phyloP scores from a whole-genome alignment of 108 stramenopile genomes.

The Skeletonema menzelii region DNA sequence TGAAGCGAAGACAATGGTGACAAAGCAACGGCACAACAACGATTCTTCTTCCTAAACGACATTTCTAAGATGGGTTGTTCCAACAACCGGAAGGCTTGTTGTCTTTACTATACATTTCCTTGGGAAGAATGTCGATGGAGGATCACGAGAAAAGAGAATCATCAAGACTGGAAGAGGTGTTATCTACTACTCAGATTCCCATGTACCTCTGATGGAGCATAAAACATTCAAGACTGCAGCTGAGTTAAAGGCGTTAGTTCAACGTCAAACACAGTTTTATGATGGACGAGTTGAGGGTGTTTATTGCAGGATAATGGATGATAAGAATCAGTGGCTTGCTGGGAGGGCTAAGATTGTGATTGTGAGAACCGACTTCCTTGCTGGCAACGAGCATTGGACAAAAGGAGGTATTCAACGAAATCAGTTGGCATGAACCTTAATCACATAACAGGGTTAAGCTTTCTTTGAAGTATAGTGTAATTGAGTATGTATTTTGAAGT shows the following conservation, averaged over 20 bases:
- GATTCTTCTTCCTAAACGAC: too few species aligned
- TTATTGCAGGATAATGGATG: background rate
- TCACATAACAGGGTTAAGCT: background rate
- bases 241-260: too few species aligned
- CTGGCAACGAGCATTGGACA: background rate
- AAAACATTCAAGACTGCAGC: background rate
- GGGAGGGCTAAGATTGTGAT: background rate
- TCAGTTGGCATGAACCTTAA: background rate
- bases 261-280: background rate
- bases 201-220: background rate
- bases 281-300: background rate
- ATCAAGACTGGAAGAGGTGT: background rate
- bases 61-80: too few species aligned
- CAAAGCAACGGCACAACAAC: too few species aligned
- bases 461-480: too few species aligned
- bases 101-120: too few species aligned
- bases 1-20: too few species aligned
- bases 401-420: background rate
- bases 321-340: background rate
- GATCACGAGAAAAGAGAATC: too few species aligned
- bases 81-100: too few species aligned
- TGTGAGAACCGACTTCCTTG: background rate
- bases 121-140: too few species aligned
- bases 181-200: background rate
- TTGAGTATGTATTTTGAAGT: too few species aligned